phyloP scores from a whole-genome alignment of 352 stramenopile genomes.

The Phytopythium delawarense region DNA sequence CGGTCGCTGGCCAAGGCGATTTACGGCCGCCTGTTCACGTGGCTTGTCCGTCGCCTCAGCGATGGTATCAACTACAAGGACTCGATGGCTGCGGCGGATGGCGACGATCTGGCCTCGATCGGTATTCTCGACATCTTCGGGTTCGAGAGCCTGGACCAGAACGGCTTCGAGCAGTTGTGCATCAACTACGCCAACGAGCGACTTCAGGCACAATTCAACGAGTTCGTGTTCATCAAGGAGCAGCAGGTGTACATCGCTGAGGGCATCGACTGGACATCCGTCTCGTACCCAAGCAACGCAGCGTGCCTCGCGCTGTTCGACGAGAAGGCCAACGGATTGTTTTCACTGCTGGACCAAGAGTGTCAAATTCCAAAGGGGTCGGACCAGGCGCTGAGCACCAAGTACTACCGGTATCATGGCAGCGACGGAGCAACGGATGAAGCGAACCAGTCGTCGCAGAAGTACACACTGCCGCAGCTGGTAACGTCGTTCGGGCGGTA shows the following conservation, averaged over 20 bases:
- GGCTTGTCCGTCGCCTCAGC: slow-evolving; percentile 87
- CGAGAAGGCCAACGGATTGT: slow-evolving; percentile 73
- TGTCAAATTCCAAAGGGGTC: slow-evolving; percentile 82
- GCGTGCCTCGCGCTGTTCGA: slow-evolving; percentile 82
- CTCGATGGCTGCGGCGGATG: slow-evolving; percentile 26
- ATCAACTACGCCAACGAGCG: slow-evolving; percentile 88
- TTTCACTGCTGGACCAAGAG: slow-evolving; percentile 80
- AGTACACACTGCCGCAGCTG: slow-evolving; percentile 48
- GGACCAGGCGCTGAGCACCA: slow-evolving; percentile 72
- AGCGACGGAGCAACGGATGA: slow-evolving; percentile 18
- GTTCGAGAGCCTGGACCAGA: slow-evolving; percentile 80
- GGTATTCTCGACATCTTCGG: slow-evolving; percentile 90
- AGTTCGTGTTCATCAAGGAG: slow-evolving; percentile 86
- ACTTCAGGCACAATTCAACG: slow-evolving; percentile 86
- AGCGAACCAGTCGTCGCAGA: slow-evolving; percentile 32
- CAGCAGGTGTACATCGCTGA: slow-evolving; percentile 81
- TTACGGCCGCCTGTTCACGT: slow-evolving; percentile 95
- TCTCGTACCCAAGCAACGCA: slow-evolving; percentile 76
- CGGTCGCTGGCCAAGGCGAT: slow-evolving; percentile 95
- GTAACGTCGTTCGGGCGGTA: slow-evolving; percentile 73
- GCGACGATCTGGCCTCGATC: slow-evolving; percentile 61
- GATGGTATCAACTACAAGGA: slow-evolving; percentile 78
- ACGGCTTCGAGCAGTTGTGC: slow-evolving; percentile 85
- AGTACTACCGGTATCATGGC: slow-evolving; percentile 79
- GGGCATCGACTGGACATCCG: slow-evolving; percentile 82